These are phyloP conservation scores for Colletotrichum plurivorum DNA, from an alignment of 2,329 filamentous ascomycete species.

Conservation along the genomic window DNA sequence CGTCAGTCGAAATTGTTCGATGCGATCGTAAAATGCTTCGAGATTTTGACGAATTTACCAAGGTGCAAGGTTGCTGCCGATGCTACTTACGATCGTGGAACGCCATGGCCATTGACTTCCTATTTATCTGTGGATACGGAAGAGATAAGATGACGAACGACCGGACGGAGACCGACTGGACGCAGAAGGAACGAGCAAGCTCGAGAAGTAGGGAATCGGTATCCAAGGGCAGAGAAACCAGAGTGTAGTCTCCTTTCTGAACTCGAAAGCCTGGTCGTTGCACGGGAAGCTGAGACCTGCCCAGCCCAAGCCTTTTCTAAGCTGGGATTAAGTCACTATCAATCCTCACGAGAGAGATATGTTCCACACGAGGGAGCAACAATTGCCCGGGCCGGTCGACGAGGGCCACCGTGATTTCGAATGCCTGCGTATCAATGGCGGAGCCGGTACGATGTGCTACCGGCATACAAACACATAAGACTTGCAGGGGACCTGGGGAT, in stretches of 20 bases:
- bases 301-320: constrained; percentile 9
- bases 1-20: constrained; percentile 7
- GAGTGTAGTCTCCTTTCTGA: neutral
- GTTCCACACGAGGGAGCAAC: neutral
- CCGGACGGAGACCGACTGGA: no score
- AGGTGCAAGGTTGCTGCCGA: neutral
- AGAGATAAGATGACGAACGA: neutral
- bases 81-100: constrained; percentile 34
- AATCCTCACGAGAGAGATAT: neutral
- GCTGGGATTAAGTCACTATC: neutral
- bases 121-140: neutral
- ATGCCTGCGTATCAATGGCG: neutral
- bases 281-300: constrained; percentile 29
- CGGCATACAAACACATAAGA: no score
- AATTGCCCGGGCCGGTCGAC: constrained; percentile 11
- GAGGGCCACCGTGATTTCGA: neutral
- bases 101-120: constrained; percentile 18
- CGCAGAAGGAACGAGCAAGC: no score
- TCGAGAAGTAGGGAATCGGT: neutral
- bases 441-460: no score
- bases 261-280: neutral
- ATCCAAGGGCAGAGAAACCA: neutral
- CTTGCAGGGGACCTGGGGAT: neutral
- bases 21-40: neutral
- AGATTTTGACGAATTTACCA: neutral